Conservation (phyloP, 108 stramenopile genomes). For the Skeletonema costatum region DNA sequence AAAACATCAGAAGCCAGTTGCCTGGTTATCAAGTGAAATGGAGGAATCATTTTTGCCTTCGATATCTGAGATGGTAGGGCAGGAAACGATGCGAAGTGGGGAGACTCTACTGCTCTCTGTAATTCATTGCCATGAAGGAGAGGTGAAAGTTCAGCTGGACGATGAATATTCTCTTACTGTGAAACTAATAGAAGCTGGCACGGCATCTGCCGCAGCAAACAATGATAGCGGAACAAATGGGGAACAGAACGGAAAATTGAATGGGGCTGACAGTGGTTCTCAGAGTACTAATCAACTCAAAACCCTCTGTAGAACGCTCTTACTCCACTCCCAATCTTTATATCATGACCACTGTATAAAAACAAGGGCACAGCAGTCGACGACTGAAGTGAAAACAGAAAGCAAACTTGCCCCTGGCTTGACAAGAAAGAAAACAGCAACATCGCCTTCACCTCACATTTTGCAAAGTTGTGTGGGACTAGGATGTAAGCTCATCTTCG, state of each 20-base stretch:
- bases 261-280: conserved; percentile 60
- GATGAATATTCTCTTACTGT: conserved; percentile 79
- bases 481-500: conserved; percentile 77
- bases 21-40: conserved; percentile 79
- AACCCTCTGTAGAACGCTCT: conserved; percentile 70
- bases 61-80: conserved; percentile 64
- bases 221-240: conserved; percentile 1
- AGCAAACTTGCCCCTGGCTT: conserved; percentile 40
- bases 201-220: conserved; percentile 31
- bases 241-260: conserved; percentile 1
- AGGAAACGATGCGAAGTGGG: conserved; percentile 15
- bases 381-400: conserved; percentile 6
- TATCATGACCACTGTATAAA: conserved; percentile 79
- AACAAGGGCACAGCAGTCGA: conserved; percentile 21
- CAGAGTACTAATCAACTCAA: conserved; percentile 64
- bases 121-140: conserved; percentile 86
- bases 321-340: conserved; percentile 79
- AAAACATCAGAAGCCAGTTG: conserved; percentile 30
- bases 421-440: conserved; percentile 52
- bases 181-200: conserved; percentile 80
- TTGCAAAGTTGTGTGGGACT: conserved; percentile 70
- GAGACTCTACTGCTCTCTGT: conserved; percentile 58
- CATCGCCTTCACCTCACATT: conserved; percentile 55
- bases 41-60: conserved; percentile 84
- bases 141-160: conserved; percentile 87